phyloP scores from a whole-genome alignment of 1,284 basidiomycete species.

The Rhizoctonia solani region DNA sequence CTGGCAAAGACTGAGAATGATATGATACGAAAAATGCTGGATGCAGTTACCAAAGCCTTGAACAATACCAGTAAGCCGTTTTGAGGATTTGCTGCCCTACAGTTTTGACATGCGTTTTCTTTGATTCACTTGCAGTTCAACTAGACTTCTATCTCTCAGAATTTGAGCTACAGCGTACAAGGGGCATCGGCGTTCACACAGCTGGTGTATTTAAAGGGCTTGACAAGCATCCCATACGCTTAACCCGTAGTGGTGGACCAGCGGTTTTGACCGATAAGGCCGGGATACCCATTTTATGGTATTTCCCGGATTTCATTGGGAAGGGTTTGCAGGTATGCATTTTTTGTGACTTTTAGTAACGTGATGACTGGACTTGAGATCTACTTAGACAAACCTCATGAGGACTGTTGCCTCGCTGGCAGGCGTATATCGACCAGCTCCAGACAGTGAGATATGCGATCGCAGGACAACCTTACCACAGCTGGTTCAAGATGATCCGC shows the following conservation, averaged over 20 bases:
- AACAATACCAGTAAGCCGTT: not conserved
- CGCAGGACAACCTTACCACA: not conserved
- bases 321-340: not conserved
- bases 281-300: not conserved
- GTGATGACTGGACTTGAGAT: not conserved
- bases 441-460: not conserved
- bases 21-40: not conserved
- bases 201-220: not conserved
- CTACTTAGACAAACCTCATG: not conserved
- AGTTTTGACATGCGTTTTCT: not conserved
- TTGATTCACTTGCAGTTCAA: not conserved
- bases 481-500: too few species aligned
- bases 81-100: not conserved
- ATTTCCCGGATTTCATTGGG: conserved; percentile 11
- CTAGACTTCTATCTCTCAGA: not conserved
- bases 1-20: not conserved
- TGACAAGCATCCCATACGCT: too few species aligned
- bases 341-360: not conserved
- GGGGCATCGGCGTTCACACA: too few species aligned
- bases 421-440: not conserved
- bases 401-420: not conserved
- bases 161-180: not conserved
- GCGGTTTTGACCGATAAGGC: not conserved
- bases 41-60: not conserved
- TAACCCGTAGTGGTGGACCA: not conserved